Base-by-base conservation (phyloP, 208 protist genomes). In the Acanthamoeba divionensis region DNA sequence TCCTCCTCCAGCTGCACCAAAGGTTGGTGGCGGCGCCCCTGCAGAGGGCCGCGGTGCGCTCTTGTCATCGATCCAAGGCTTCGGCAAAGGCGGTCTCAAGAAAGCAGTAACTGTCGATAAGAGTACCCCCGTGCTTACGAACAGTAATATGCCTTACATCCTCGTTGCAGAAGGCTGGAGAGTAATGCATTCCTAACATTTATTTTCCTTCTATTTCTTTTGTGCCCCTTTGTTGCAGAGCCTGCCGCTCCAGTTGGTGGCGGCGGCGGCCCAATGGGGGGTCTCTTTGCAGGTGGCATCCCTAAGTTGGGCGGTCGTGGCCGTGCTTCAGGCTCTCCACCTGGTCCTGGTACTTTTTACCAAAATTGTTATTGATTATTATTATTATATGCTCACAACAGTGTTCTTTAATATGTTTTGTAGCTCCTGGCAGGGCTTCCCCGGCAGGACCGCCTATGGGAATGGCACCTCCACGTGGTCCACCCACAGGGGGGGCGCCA, bases 31-130 rank as follows among this genome's bases (percentile, higher is more conserved):
- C 0, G 69, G 12, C 21, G 15, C n/a, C 21, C 69, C 69, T 13
- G 44, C 41, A 13, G 41, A 5, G 0, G 69, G 44, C 0, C 69
- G 69, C 36, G 33, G 41, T 31, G 69, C 69, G 33, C 69, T 79
- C 10, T 29, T 79, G 69, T 45, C 41, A 13, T 79, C 73, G 18
- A 83, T 83, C 33, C 33, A 60, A 31, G 73, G 73, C 41, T 83
- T 83, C 73, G 4, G 48, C 73, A 83, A 83, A 38, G 73, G 48
- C 73, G 50, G 50, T 26, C 73, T 83, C 26, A 83, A 83, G 50
- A 83, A 83, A 31, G 73, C 73, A 21, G 36, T 0, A 45, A 83
- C 73, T 10, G 73, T 83, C 44, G 73, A 83, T 54, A 83, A 83
- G 50, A 41, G 26, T 5, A 47, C 18, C 69, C 69, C 69, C 36